Base-by-base conservation (phyloP, 345 rosid species). In the Pugionium cornutum region DNA sequence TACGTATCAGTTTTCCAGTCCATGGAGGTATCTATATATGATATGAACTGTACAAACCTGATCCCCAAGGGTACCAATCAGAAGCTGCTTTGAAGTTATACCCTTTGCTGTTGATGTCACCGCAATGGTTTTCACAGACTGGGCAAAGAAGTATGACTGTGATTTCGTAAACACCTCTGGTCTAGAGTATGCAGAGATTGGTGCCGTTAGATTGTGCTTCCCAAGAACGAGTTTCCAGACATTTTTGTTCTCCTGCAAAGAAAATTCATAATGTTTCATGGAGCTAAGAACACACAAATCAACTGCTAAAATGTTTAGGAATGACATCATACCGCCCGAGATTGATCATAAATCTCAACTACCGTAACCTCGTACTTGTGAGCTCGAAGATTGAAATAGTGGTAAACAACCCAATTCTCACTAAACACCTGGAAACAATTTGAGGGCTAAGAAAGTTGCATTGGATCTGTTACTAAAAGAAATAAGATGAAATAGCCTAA, bases 361-460 rank as follows among this genome's bases (percentile, higher is more conserved):
- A 34, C 36, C 5, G 36, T 34, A 34, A 34, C 36, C 36, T 3
- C 36, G 5, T 34, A 34, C 36, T 34, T 34, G 5, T 34, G 36
- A 34, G 36, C 3, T 34, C 96, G 82, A 46, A 95, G 91, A 77
- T 89, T 92, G 78, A 92, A 92, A 77, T 89, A 85, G 83, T 92
- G 96, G 77, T 91, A 94, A 39, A 94, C 84, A 76, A 91, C 92
- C 97, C 99, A 94, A 72, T 94, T 94, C 69, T 94, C 99, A 73
- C 97, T 94, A 36, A 90, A 79, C 45, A 94, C 95, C 99, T 94
- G 83, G 64, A 80, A 79, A 67, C 34, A 60, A 37, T 65, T 36
- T 33, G 56, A 82, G 18, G 36, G 39, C 59, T 76, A 35, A 77
- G 55, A 52, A 72, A 56, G 29, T 56, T 30, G 67, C 62, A 51